Evolutionary conservation across 306 rosid genomes (phyloP).

Genomic region (Morella rubra): DNA sequence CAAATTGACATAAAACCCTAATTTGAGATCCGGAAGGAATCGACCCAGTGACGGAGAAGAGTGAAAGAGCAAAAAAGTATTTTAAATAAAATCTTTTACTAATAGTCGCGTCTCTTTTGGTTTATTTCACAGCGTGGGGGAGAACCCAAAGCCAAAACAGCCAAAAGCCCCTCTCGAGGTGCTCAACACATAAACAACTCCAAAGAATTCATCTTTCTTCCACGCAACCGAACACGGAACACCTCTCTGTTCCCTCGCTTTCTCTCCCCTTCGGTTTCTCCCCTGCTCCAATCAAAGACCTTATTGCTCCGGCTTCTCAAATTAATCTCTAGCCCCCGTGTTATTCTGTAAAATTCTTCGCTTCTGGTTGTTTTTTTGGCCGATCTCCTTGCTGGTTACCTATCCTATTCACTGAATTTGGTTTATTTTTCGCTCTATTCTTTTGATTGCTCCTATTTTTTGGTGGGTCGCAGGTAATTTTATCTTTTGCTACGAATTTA

Average conservation of each 20-base stretch:
- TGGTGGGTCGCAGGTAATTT: slow-evolving; percentile 48
- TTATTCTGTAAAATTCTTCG: slow-evolving; percentile 20
- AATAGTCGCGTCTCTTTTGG: no score
- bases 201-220: slow-evolving; percentile 37
- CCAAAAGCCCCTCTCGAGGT: not conserved
- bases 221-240: slow-evolving; percentile 47
- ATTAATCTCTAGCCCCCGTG: not conserved
- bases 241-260: slow-evolving; percentile 5
- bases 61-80: no score
- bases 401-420: slow-evolving; percentile 16
- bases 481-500: slow-evolving; percentile 9
- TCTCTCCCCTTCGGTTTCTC: slow-evolving; percentile 30
- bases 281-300: slow-evolving; percentile 2
- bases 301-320: slow-evolving; percentile 6
- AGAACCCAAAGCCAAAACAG: not conserved
- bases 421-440: slow-evolving; percentile 10
- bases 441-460: slow-evolving; percentile 14
- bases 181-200: not conserved
- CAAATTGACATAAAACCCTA: no score
- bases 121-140: no score
- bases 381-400: slow-evolving; percentile 25
- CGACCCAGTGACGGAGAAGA: no score
- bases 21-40: no score
- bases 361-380: slow-evolving; percentile 14
- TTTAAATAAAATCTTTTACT: no score